Percentiles rank a stretch among this genome's conserved stretches.
These are phyloP conservation scores for Xylaria sp. DNA, from an alignment of 2,329 filamentous ascomycete species.

Conservation along the genomic window DNA sequence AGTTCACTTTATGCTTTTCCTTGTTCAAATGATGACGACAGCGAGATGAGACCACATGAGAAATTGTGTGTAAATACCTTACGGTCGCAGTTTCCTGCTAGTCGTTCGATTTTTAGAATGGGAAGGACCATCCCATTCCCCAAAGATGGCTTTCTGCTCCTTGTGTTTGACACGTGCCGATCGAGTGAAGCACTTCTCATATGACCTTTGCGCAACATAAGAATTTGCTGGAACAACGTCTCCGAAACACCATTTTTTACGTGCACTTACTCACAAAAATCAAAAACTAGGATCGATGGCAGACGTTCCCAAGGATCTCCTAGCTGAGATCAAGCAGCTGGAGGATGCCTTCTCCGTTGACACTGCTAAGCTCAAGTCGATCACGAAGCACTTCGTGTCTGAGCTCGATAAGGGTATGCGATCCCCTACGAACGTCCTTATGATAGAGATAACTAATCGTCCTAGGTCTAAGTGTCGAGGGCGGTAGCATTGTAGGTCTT, in stretches of 20 bases:
- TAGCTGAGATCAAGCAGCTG: conserved; percentile 72
- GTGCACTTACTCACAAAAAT: conserved; percentile 2
- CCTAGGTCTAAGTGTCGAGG: conserved; percentile 73
- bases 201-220: background rate
- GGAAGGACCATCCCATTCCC: background rate
- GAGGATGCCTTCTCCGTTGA: conserved; percentile 81
- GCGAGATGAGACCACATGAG: background rate
- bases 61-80: background rate
- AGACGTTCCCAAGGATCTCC: conserved; percentile 81
- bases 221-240: conserved; percentile 3
- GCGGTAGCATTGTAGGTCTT: conserved; percentile 79
- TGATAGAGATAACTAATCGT: conserved; percentile 7
- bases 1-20: background rate
- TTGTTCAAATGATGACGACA: background rate
- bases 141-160: background rate
- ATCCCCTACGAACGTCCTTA: background rate
- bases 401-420: conserved; percentile 76
- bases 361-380: conserved; percentile 74
- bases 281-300: conserved; percentile 68
- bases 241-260: background rate
- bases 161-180: background rate
- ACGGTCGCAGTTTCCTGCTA: background rate
- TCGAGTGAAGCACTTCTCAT: background rate
- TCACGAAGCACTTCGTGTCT: conserved; percentile 81
- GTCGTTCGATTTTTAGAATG: background rate